Evolutionary conservation across 257 asterid species (phyloP).

Genomic region (Nicotiana paniculata): DNA sequence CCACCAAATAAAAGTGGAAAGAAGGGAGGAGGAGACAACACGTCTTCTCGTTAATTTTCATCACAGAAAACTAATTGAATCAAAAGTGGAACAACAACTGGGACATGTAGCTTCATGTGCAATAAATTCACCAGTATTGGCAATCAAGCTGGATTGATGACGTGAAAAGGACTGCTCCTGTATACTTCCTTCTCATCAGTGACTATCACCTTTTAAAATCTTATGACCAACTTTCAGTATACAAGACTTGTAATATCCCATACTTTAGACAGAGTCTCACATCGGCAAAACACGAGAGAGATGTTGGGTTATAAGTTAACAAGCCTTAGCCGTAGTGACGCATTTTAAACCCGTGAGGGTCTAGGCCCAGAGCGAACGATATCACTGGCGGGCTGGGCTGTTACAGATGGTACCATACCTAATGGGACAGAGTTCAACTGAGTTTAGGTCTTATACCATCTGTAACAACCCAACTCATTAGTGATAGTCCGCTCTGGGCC

Average conservation of each 20-base stretch:
- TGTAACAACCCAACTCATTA: too few species aligned
- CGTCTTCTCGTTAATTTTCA: constrained; percentile 2
- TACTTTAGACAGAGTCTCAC: too few species aligned
- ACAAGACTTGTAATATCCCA: neutral
- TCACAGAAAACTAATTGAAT: constrained; percentile 8
- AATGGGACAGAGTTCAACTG: too few species aligned
- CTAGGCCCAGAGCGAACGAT: too few species aligned
- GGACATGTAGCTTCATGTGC: constrained; percentile 20
- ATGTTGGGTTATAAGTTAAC: too few species aligned
- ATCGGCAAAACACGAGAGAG: too few species aligned
- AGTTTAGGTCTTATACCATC: too few species aligned
- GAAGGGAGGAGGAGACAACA: neutral
- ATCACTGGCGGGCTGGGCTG: too few species aligned
- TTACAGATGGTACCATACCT: too few species aligned
- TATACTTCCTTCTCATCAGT: neutral
- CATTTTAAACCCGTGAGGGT: too few species aligned
- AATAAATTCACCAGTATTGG: constrained; percentile 18
- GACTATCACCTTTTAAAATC: neutral
- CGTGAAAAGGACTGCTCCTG: neutral
- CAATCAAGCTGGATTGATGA: constrained; percentile 1
- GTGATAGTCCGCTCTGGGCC: too few species aligned
- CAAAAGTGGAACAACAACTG: constrained; percentile 10
- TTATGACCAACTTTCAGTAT: neutral
- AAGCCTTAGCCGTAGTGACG: too few species aligned
- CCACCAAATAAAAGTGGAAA: neutral